Conservation (phyloP, 140 eudicot genomes). For the Bidens hawaiensis region DNA sequence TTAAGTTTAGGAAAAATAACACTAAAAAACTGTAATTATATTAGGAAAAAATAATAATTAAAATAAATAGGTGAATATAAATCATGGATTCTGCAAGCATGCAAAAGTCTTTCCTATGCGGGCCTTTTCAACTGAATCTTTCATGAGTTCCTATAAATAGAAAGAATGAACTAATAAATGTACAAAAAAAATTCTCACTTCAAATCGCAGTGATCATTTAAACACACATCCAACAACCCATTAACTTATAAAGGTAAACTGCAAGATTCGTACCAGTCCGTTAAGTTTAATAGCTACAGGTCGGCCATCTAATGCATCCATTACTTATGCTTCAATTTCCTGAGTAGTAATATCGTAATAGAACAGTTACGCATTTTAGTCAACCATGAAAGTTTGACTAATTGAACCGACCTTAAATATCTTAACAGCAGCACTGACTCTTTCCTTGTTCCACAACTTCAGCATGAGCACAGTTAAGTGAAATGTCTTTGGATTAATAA, state of each 20-base stretch:
- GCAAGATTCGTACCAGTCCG: too few relatives aligned
- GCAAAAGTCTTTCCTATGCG: slow-evolving; percentile 74
- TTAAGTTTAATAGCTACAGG: too few relatives aligned
- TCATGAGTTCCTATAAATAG: slow-evolving; percentile 67
- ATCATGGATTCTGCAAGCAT: slow-evolving; percentile 81
- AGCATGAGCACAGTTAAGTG: too few relatives aligned
- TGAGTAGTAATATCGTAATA: slow-evolving; percentile 29
- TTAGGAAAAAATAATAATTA: too few relatives aligned
- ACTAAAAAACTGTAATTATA: not conserved
- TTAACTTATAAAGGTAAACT: not conserved
- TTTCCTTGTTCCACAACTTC: slow-evolving; percentile 86
- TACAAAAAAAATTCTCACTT: not conserved
- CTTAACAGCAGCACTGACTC: slow-evolving; percentile 65
- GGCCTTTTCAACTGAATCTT: too few relatives aligned
- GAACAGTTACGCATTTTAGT: not conserved
- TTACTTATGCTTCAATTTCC: slow-evolving; percentile 59
- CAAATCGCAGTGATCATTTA: not conserved
- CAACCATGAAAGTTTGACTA: not conserved
- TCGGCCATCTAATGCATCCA: slow-evolving; percentile 55
- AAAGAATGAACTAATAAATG: not conserved
- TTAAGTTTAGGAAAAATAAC: slow-evolving; percentile 40
- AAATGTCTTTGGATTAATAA: too few relatives aligned
- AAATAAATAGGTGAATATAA: slow-evolving; percentile 16
- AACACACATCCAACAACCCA: not conserved
- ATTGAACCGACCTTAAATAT: slow-evolving; percentile 56